Evolutionary conservation across 345 rosid species (phyloP), one percentile per base, ranked within the genome.

Genomic region (Hirschfeldia incana): DNA sequence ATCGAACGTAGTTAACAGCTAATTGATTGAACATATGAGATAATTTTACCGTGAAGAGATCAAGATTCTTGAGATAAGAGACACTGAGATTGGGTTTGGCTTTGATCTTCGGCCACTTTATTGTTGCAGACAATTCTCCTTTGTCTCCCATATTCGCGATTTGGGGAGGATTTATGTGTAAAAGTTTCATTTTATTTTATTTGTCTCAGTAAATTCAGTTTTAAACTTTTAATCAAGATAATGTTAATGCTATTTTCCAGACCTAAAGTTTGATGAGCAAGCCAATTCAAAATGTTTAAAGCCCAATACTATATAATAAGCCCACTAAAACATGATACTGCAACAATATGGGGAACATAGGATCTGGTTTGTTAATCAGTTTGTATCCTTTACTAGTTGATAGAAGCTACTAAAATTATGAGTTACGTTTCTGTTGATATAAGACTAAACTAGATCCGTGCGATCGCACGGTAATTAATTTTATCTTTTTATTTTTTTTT

Each of bases 101-200:
- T 85, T 87, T 90, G 77, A 90, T 77, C 12, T 65, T 75, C 12
- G 97, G 92, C 97, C 94, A 91, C 42, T 84, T 89, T 4, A 82
- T 15, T 30, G 87, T 12, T 64, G 65, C 8, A 68, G 26, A 65
- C 8, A 16, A 75, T 36, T 70, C 84, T 75, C 78, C 83, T 49
- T 77, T 76, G 46, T 83, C 91, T 67, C 78, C 89, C 90, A 79
- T 87, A 77, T 86, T 86, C 76, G 84, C 77, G 87, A 76, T 81
- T 37, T 10, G 71, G 46, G 57, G 53, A 63, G 10, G 12, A 61
- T 69, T 62, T 69, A 68, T 26, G 53, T 77, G 11, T 29, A 29
- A 2, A 3, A 29, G 5, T 33, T 32, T 76, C 75, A 76, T 67
- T 67, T 61, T 21, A 1, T 10, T 28, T 27, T 12, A 26, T 1